A percentile compares a stretch with the other conserved stretches of the same genome.
phyloP scores from a whole-genome alignment of 768 basidiomycete genomes.

The Lactarius evosmus region DNA sequence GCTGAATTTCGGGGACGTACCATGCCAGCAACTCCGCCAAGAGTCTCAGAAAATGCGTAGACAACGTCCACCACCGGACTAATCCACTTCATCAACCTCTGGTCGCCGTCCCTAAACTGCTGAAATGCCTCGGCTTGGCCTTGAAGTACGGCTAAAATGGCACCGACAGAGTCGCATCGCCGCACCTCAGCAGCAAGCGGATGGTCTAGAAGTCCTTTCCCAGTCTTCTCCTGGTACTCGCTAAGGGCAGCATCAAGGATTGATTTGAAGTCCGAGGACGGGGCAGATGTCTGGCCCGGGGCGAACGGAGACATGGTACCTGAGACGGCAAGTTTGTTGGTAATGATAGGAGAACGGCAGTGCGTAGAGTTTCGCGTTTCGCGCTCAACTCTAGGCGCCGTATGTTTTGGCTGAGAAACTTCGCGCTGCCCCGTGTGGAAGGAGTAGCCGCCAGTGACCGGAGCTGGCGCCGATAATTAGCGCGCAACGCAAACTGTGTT shows the following conservation, averaged over 20 bases:
- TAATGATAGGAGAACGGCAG: not conserved
- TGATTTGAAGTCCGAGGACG: not conserved
- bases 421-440: too few species aligned
- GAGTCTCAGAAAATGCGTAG: not conserved
- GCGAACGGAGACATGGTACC: not conserved
- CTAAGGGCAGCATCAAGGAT: constrained; percentile 5
- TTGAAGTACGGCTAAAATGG: not conserved
- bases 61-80: constrained; percentile 5
- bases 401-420: too few species aligned
- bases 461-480: too few species aligned
- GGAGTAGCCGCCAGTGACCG: too few species aligned
- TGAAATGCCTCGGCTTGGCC: not conserved
- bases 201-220: not conserved
- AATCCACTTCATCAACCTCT: constrained; percentile 7
- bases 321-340: not conserved
- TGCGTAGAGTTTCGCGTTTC: too few species aligned
- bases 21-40: not conserved
- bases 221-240: not conserved
- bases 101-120: not conserved
- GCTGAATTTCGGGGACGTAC: not conserved
- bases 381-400: too few species aligned
- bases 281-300: not conserved
- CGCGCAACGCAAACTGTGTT: too few species aligned
- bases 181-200: constrained; percentile 2
- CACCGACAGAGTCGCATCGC: not conserved